Conservation (phyloP, 2,329 filamentous ascomycete species). For the Coleophoma eucalyptorum region DNA sequence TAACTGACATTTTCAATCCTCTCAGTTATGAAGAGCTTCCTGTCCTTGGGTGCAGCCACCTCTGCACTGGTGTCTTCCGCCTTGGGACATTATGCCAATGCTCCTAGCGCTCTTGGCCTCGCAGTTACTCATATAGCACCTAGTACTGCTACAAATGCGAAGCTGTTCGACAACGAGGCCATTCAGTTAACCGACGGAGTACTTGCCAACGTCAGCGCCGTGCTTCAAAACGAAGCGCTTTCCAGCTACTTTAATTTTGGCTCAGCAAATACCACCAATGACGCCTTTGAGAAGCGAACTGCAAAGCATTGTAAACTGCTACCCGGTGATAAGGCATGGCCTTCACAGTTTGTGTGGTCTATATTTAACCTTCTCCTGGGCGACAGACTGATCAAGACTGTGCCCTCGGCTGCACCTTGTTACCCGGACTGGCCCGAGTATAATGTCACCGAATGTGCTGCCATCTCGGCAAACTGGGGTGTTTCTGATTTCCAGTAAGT, state of each 20-base stretch:
- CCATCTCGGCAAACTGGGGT: conserved; percentile 24
- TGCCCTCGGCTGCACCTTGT: conserved; percentile 40
- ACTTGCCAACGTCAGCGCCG: background rate
- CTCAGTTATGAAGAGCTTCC: background rate
- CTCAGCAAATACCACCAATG: conserved; percentile 8
- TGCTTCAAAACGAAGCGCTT: background rate
- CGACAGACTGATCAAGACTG: conserved; percentile 38
- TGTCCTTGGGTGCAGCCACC: background rate
- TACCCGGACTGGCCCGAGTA: conserved; percentile 28
- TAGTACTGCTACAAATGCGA: background rate
- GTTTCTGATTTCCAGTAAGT: conserved; percentile 32
- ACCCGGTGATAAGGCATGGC: conserved; percentile 36
- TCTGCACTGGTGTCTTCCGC: background rate
- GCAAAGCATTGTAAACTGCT: conserved; percentile 14
- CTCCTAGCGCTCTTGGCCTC: background rate
- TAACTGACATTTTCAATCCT: background rate
- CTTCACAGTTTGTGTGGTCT: conserved; percentile 39
- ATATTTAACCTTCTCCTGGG: conserved; percentile 39
- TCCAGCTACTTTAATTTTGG: conserved; percentile 9
- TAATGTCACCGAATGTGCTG: conserved; percentile 28
- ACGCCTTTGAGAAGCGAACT: conserved; percentile 1
- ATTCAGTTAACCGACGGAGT: conserved; percentile 15
- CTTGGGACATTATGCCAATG: background rate
- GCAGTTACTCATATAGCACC: background rate
- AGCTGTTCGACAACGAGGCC: conserved; percentile 8